Conservation (phyloP, 1,284 basidiomycete species). For the Irpex sp. region DNA sequence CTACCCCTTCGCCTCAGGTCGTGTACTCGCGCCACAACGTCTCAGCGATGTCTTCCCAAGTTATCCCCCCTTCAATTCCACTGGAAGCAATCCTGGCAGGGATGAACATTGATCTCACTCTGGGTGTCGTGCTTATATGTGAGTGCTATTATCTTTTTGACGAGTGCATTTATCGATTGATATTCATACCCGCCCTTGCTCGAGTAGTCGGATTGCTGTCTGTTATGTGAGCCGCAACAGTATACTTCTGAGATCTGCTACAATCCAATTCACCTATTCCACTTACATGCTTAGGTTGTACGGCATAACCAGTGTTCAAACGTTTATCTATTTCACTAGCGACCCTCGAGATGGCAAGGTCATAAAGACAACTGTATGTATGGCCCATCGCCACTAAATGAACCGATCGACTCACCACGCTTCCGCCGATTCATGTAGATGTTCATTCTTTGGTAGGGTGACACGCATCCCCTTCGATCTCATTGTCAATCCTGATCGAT, state of each 20-base stretch:
- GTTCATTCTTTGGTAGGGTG: neutral
- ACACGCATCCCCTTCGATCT: too few species aligned
- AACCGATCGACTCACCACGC: too few species aligned
- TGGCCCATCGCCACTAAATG: too few species aligned
- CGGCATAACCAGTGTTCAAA: conserved; percentile 11
- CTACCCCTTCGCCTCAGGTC: neutral
- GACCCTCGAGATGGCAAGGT: neutral
- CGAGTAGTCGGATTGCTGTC: neutral
- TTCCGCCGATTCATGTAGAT: too few species aligned
- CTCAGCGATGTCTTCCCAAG: neutral
- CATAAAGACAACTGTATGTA: conserved; percentile 4
- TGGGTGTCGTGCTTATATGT: neutral
- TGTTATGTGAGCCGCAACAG: neutral
- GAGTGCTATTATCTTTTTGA: neutral
- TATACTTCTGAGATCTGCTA: too few species aligned
- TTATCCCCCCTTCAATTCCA: neutral
- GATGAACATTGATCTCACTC: neutral
- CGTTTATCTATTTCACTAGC: conserved; percentile 3
- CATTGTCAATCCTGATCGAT: neutral
- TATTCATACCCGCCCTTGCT: neutral
- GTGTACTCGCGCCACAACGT: neutral
- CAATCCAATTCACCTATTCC: too few species aligned
- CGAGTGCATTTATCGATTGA: neutral
- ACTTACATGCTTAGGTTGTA: conserved; percentile 1
- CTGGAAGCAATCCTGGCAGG: neutral